Conservation (phyloP, 1,284 basidiomycete genomes). For the Schizopora paradoxa region DNA sequence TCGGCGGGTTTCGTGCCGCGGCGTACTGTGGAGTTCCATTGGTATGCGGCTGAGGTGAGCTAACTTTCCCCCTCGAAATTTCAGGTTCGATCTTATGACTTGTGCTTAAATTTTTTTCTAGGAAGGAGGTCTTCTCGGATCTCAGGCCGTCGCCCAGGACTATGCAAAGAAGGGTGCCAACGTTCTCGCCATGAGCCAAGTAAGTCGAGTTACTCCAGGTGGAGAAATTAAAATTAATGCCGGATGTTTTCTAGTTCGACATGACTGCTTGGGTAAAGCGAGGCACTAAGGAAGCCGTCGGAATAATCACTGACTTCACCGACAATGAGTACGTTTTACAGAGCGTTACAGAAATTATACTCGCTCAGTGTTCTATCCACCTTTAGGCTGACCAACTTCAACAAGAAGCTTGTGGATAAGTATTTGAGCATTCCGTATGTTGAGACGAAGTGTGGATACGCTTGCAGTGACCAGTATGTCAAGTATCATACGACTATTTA, state of each 20-base stretch:
- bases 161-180: slow-evolving; percentile 64
- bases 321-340: slow-evolving; percentile 48
- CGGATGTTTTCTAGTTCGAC: slow-evolving; percentile 57
- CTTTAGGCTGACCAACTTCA: slow-evolving; percentile 69
- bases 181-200: slow-evolving; percentile 88
- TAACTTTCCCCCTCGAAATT: slow-evolving; percentile 3
- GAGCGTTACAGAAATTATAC: slow-evolving; percentile 7
- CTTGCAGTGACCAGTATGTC: slow-evolving; percentile 84
- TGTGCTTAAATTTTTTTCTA: slow-evolving; percentile 26
- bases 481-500: slow-evolving; percentile 21
- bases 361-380: slow-evolving; percentile 18
- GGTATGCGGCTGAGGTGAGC: slow-evolving; percentile 85
- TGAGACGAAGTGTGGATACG: slow-evolving; percentile 88
- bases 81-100: slow-evolving; percentile 11
- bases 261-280: slow-evolving; percentile 97
- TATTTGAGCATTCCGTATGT: slow-evolving; percentile 80
- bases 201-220: slow-evolving; percentile 29
- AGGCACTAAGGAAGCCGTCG: slow-evolving; percentile 83
- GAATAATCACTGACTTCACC: slow-evolving; percentile 87
- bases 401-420: slow-evolving; percentile 68
- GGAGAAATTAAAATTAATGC: slow-evolving; percentile 14
- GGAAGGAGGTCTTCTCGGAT: slow-evolving; percentile 94
- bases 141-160: slow-evolving; percentile 81
- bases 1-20: slow-evolving; percentile 73
- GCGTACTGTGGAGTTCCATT: slow-evolving; percentile 89